Evolutionary conservation across 805 yeast genomes (phyloP).

Genomic region (Wickerhamiella occidentalis): DNA sequence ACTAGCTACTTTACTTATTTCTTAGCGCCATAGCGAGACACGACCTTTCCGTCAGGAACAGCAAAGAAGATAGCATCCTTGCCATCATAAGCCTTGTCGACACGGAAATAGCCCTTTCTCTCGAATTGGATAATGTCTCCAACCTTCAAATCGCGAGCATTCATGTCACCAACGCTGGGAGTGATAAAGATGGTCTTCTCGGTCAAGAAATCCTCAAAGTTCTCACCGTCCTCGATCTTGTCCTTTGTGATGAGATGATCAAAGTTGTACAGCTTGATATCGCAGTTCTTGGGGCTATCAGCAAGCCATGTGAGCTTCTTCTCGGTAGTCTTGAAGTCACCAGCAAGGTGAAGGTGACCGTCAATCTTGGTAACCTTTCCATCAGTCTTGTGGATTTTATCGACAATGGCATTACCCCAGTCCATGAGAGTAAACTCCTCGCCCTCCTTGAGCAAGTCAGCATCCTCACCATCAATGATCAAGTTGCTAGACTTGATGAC

Average conservation of each 20-base stretch:
- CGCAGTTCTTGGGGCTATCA: conserved; percentile 55
- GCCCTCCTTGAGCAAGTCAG: conserved; percentile 56
- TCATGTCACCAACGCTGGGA: conserved; percentile 66
- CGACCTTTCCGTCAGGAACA: conserved; percentile 89
- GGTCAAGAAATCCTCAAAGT: conserved; percentile 83
- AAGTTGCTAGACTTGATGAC: conserved; percentile 54
- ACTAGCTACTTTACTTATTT: conserved; percentile 19
- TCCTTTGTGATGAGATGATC: conserved; percentile 94
- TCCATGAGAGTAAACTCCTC: conserved; percentile 98
- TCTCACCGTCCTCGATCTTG: conserved; percentile 86
- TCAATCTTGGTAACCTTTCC: conserved; percentile 46
- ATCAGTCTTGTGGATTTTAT: conserved; percentile 51
- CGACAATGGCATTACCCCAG: conserved; percentile 90
- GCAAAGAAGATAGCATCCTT: conserved; percentile 70
- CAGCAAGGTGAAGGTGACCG: conserved; percentile 78
- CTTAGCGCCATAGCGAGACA: conserved; percentile 64
- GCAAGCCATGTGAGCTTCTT: conserved; percentile 95
- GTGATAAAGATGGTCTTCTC: conserved; percentile 76
- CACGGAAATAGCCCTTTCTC: conserved; percentile 90
- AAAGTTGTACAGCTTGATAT: conserved; percentile 75
- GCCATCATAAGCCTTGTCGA: conserved; percentile 50
- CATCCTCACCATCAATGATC: conserved; percentile 79
- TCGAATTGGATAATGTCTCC: conserved; percentile 91
- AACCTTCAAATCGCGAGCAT: conserved; percentile 60
- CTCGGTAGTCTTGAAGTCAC: conserved; percentile 93